These are phyloP conservation scores for Nemania sp. DNA, from an alignment of 2,329 filamentous ascomycete species.

Conservation along the genomic window DNA sequence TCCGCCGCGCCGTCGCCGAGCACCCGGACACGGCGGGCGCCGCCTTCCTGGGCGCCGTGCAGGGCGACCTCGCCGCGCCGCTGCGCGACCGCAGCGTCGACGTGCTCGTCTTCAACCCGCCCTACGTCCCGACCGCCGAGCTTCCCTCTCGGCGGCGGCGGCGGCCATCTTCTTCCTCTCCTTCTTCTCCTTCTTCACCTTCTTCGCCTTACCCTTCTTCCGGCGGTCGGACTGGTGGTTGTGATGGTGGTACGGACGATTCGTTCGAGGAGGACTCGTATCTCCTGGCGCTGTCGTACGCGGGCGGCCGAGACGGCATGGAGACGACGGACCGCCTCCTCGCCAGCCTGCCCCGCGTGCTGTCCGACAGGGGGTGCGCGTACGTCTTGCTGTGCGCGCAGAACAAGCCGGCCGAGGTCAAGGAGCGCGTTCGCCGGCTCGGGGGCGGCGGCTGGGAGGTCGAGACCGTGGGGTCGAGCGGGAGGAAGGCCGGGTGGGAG, in stretches of 20 bases:
- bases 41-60: conserved; percentile 67
- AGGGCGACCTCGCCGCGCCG: conserved; percentile 70
- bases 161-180: conserved; percentile 19
- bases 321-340: conserved; percentile 85
- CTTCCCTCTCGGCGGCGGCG: conserved; percentile 60
- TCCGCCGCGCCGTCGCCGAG: conserved; percentile 51
- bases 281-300: conserved; percentile 83
- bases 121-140: conserved; percentile 86
- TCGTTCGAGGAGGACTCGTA: conserved; percentile 80
- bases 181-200: no score
- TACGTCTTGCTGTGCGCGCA: conserved; percentile 90
- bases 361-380: conserved; percentile 74
- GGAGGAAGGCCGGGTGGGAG: conserved; percentile 91
- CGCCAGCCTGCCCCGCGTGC: conserved; percentile 64
- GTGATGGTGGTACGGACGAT: not conserved
- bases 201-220: no score
- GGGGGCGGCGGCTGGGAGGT: conserved; percentile 67
- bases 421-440: conserved; percentile 61
- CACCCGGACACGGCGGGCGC: conserved; percentile 36
- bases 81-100: conserved; percentile 68
- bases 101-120: conserved; percentile 93
- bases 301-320: conserved; percentile 90
- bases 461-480: conserved; percentile 79
- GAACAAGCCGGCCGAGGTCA: conserved; percentile 81
- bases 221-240: no score